Conservation (phyloP, 2,329 filamentous ascomycete genomes). For the Fusarium aywerte region DNA sequence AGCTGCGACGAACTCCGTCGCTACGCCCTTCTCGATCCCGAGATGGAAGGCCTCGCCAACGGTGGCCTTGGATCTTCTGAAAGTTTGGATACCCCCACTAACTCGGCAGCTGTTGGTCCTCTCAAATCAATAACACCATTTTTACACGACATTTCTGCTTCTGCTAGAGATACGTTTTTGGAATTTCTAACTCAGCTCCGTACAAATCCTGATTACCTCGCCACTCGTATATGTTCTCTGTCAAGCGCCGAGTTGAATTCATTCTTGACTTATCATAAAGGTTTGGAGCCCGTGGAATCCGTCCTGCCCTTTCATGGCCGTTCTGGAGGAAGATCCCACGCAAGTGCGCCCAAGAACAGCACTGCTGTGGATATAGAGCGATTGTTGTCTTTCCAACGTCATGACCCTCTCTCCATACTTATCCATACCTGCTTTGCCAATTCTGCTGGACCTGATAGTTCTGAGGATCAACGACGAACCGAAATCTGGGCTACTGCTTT, state of each 20-base stretch:
- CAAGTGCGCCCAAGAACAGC: slow-evolving; percentile 57
- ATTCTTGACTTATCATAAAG: slow-evolving; percentile 81
- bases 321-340: slow-evolving; percentile 59
- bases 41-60: slow-evolving; percentile 69
- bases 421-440: slow-evolving; percentile 92
- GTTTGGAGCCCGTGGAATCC: slow-evolving; percentile 83
- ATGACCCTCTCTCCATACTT: slow-evolving; percentile 85
- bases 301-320: slow-evolving; percentile 76
- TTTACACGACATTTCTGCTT: slow-evolving; percentile 78
- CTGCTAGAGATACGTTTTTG: slow-evolving; percentile 79
- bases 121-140: slow-evolving; percentile 64
- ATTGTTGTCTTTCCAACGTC: slow-evolving; percentile 87
- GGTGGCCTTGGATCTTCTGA: slow-evolving; percentile 58
- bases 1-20: slow-evolving; percentile 78
- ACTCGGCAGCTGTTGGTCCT: slow-evolving; percentile 53
- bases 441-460: slow-evolving; percentile 81
- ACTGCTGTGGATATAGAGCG: slow-evolving; percentile 77
- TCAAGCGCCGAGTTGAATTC: slow-evolving; percentile 79
- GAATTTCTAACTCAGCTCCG: slow-evolving; percentile 84
- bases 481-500: slow-evolving; percentile 91
- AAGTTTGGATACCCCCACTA: slow-evolving; percentile 60
- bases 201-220: slow-evolving; percentile 88
- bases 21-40: slow-evolving; percentile 77
- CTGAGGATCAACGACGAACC: slow-evolving; percentile 81
- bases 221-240: slow-evolving; percentile 81